phyloP scores from a whole-genome alignment of 1,284 basidiomycete species.

The Ceratobasidium sp. region DNA sequence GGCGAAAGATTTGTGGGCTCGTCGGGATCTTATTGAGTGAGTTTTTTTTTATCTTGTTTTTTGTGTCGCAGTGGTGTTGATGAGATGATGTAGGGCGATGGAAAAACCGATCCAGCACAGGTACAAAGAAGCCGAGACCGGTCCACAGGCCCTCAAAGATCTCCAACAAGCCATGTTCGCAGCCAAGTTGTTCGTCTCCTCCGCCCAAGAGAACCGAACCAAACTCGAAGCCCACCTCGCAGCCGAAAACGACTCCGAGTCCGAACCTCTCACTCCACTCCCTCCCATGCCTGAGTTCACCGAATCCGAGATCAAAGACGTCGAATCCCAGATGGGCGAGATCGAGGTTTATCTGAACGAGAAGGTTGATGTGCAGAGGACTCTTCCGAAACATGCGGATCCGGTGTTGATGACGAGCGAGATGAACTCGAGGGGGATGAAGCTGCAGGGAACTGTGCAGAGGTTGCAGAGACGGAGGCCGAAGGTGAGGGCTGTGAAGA shows the following conservation, averaged over 20 bases:
- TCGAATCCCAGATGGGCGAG: conserved; percentile 80
- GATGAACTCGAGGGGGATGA: conserved; percentile 83
- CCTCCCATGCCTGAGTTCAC: conserved; percentile 67
- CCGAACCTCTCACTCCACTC: conserved; percentile 1
- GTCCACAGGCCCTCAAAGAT: conserved; percentile 71
- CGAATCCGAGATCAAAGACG: conserved; percentile 78
- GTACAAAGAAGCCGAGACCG: conserved; percentile 84
- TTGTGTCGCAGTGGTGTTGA: too few relatives aligned
- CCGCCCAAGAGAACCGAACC: conserved; percentile 80
- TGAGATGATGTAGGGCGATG: conserved; percentile 67
- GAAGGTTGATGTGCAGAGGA: conserved; percentile 83
- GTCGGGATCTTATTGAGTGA: conserved; percentile 84
- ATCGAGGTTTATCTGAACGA: conserved; percentile 85
- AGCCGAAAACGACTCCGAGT: conserved; percentile 64
- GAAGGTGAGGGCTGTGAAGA: conserved; percentile 52
- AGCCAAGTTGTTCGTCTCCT: conserved; percentile 80
- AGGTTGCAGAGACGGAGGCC: conserved; percentile 77
- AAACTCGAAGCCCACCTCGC: conserved; percentile 67
- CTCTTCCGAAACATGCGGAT: conserved; percentile 77
- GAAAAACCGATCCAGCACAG: conserved; percentile 88
- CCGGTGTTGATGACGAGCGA: conserved; percentile 85
- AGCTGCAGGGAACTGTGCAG: conserved; percentile 79
- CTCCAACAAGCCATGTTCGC: conserved; percentile 72
- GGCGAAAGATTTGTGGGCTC: conserved; percentile 77
- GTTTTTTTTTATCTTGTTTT: too few relatives aligned